Percentiles rank a stretch among this genome's conserved stretches.
phyloP scores from a whole-genome alignment of 2,329 filamentous ascomycete species.

The Hymenoscyphus repandus region DNA sequence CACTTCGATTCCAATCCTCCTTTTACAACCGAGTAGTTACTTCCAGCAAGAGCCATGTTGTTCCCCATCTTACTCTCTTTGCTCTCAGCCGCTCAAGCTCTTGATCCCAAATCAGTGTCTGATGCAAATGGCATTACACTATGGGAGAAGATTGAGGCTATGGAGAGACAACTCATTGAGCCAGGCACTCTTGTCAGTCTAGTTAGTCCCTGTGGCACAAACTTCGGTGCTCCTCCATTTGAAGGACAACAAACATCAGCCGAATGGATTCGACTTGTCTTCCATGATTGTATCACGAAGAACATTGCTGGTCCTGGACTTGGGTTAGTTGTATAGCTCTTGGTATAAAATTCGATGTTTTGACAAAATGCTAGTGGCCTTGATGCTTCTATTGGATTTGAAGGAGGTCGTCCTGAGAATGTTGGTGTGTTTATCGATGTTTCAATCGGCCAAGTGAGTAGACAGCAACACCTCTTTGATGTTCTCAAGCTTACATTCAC shows the following conservation, averaged over 20 bases:
- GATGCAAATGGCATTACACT: slow-evolving; percentile 8
- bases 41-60: background rate
- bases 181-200: slow-evolving; percentile 1
- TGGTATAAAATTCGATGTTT: slow-evolving; percentile 24
- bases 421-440: slow-evolving; percentile 41
- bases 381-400: slow-evolving; percentile 37
- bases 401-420: slow-evolving; percentile 31
- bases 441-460: slow-evolving; percentile 7
- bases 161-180: slow-evolving; percentile 7
- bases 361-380: slow-evolving; percentile 40
- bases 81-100: background rate
- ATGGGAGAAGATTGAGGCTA: slow-evolving; percentile 7
- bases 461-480: background rate
- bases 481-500: background rate
- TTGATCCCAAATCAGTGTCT: background rate
- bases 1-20: background rate
- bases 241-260: slow-evolving; percentile 31
- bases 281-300: slow-evolving; percentile 55
- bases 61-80: slow-evolving; percentile 1
- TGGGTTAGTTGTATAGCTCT: slow-evolving; percentile 5
- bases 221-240: slow-evolving; percentile 1
- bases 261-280: slow-evolving; percentile 55
- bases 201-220: slow-evolving; percentile 8
- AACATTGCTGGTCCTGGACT: slow-evolving; percentile 31
- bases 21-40: background rate